Conservation (phyloP, 192 early-diverging fungal species). For the Diversispora eburnea region DNA sequence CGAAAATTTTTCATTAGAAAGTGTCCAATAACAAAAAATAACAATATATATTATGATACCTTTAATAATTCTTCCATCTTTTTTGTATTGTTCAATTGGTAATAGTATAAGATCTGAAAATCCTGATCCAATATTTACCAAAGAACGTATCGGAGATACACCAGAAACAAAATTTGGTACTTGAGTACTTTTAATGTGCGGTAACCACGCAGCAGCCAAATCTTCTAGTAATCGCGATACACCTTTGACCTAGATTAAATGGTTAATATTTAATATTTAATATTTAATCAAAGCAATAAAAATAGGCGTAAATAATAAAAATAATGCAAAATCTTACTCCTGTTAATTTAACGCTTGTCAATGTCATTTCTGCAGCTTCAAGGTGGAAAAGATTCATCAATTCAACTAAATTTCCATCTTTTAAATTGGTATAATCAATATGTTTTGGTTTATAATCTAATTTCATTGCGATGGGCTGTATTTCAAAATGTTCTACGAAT, state of each 20-base stretch:
- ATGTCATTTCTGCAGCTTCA: slow-evolving; percentile 86
- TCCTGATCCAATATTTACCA: slow-evolving; percentile 88
- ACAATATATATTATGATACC: slow-evolving; percentile 37
- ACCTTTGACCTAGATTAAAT: slow-evolving; percentile 56
- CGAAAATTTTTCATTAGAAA: not conserved
- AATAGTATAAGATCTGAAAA: slow-evolving; percentile 88
- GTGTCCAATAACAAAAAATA: not conserved
- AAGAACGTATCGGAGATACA: slow-evolving; percentile 78
- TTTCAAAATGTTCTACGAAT: slow-evolving; percentile 54
- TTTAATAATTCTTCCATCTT: slow-evolving; percentile 85
- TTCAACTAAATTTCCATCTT: slow-evolving; percentile 73
- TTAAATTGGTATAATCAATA: slow-evolving; percentile 67
- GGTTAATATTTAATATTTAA: not conserved
- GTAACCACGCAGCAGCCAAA: slow-evolving; percentile 76
- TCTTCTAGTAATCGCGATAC: slow-evolving; percentile 59
- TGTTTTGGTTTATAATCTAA: slow-evolving; percentile 98
- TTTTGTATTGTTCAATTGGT: slow-evolving; percentile 90
- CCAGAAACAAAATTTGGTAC: slow-evolving; percentile 87
- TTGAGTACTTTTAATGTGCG: slow-evolving; percentile 90
- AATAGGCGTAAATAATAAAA: not conserved
- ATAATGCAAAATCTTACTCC: slow-evolving; percentile 42
- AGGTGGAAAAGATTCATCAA: slow-evolving; percentile 91
- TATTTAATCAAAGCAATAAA: not conserved
- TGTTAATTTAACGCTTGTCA: slow-evolving; percentile 68
- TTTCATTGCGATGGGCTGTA: slow-evolving; percentile 76